Evolutionary conservation across 805 yeast species (phyloP), one percentile per base, ranked within the genome.

Genomic region (Spathaspora girioi): DNA sequence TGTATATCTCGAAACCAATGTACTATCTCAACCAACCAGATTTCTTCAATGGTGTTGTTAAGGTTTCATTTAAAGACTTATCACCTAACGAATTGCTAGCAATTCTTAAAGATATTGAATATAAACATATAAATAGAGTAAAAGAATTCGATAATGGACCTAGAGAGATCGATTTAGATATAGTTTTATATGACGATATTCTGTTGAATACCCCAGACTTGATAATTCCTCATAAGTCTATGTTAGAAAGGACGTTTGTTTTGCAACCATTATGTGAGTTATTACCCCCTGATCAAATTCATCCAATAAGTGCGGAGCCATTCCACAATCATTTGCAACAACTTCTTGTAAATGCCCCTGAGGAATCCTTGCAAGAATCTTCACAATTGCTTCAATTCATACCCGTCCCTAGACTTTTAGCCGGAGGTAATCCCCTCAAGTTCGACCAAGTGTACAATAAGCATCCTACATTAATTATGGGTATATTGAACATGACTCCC

Each of bases 1-100:
- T 93, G 50, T 94, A 89, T 66, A 83, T 86, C 52, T 89, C 97
- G 18, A 89, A 86, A 59, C 98, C 99, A 40, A 93, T 94, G 98
- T 94, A 91, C 66, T 82, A 78, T 55, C 67, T 77, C 35, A 88
- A 90, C 50, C 99, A 94, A 68, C 78, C 82, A 2, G 84, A 83
- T 59, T 94, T 94, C 62, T 71, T 84, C 59, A 94, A 94, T 65
- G 98, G 97, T 2, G 96, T 84, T 3, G 62, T 89, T 14, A 81
- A 85, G 56, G 73, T 87, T 14, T 53, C 68, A n/a, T 92, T 97
- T 0, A 56, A 56, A 0, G 72, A 85, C 17, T 56, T 73, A 2
- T 53, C 67, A 4, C 98, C 99, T 1, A 73, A 76, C 32, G 84
- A 81, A 0, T 69, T 94, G 14, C 70, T 94, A 31, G 64, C 65